Base-by-base conservation (phyloP, 495 filamentous ascomycete species). In the Cercophora sp. region DNA sequence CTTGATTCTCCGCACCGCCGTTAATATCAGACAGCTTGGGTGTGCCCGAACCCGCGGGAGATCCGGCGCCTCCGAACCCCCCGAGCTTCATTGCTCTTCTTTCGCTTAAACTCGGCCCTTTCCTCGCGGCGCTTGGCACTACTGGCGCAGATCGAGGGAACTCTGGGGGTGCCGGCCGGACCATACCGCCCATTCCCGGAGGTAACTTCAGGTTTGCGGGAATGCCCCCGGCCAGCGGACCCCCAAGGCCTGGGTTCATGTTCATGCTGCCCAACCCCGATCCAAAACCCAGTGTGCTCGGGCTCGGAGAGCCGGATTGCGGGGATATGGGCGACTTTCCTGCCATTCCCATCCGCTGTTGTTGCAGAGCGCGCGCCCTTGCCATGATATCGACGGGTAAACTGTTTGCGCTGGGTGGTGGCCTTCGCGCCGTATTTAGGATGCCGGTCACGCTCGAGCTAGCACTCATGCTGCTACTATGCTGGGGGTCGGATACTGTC, bases 401-500 rank as follows among this genome's bases (percentile, higher is more conserved):
- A 24, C 78, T 76, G 46, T 77, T 77, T 5, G 67, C 67, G 37
- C 73, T 73, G 19, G 62, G 60, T 26, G 61, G 51, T 1, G 67
- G 69, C 32, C 66, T 42, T 34, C 69, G 56, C 1, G 61, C 67
- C 44, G 85, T 89, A 63, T 87, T 91, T 58, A 96, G 65, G 31
- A 84, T 80, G n/a, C 87, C 91, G 24, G 94, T 67, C 47, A 87
- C 88, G 44, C 84, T 89, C 16, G 91, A 92, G 16, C 85, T 87
- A 2, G 86, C 69, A 48, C 77, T 86, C 77, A 93, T 87, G 36
- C 72, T 72, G 5, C 67, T 66, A 1, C 65, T 51, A 20, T 67
- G 62, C 23, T 79, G 78, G 2, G 74, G 68, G 48, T 85, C 84
- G 49, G 78, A 78, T 19, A 80, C 66, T 5, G 79, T 75, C 52